Conservation (phyloP, 306 rosid species). For the Mucuna pruriens region DNA sequence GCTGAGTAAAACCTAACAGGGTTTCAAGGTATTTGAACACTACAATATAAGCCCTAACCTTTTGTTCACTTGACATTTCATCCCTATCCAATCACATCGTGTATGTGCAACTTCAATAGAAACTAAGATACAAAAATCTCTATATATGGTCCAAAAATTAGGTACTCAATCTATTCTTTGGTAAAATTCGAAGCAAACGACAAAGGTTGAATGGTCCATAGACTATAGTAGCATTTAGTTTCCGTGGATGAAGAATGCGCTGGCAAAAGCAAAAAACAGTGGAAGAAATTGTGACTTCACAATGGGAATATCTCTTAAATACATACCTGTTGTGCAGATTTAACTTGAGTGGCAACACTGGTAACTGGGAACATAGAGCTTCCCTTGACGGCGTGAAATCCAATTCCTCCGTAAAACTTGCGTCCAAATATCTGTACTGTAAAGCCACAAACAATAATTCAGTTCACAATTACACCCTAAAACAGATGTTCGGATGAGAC, state of each 20-base stretch:
- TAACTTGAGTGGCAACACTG: conserved; percentile 74
- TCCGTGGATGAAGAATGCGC: not conserved
- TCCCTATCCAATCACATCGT: not conserved
- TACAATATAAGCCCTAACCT: not conserved
- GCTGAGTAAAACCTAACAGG: not conserved
- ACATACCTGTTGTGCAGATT: conserved; percentile 64
- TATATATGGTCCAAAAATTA: not conserved
- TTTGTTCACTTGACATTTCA: not conserved
- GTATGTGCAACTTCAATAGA: not conserved
- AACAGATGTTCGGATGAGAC: not conserved
- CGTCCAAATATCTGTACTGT: conserved; percentile 59
- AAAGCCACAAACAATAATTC: conserved; percentile 21
- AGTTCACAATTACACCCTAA: conserved; percentile 3
- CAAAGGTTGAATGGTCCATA: not conserved
- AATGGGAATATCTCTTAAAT: conserved; percentile 1
- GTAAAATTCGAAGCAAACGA: not conserved
- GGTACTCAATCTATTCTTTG: not conserved
- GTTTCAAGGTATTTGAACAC: not conserved
- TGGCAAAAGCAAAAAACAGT: too few relatives aligned
- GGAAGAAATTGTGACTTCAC: not conserved
- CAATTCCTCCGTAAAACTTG: conserved; percentile 56
- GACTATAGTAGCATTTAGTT: not conserved
- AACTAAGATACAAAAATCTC: not conserved
- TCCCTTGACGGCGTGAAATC: conserved; percentile 57
- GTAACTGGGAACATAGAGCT: conserved; percentile 60